Evolutionary conservation across 2,329 filamentous ascomycete species (phyloP), one percentile per base, ranked within the genome.

Genomic region (Lasiodiplodia citricola): DNA sequence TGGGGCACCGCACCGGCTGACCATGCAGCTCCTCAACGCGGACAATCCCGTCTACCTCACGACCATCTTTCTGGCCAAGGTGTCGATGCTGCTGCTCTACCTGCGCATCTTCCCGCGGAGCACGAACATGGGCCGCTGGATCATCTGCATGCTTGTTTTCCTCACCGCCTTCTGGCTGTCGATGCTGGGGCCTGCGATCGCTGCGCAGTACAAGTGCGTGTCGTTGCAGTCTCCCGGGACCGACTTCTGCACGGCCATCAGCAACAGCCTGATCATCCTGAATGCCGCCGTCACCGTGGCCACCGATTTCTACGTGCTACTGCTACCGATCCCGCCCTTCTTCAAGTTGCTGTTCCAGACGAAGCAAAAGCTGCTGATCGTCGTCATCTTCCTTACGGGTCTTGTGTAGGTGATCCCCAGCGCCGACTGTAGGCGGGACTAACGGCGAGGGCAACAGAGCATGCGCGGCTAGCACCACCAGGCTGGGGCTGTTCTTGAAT

Each of bases 221-320:
- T 52, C 25, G 21, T 21, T 50, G 3, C 4, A 16, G 31, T 11
- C 64, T 11, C 64, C 23, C 14, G 21, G 23, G 28, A 60, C 54
- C 7, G 11, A 55, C 31, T 62, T 60, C 21, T 63, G 47, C 55
- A 38, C 18, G 18, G 41, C 44, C 23, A 66, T 35, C 23, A 52
- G 56, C 57, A 68, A 21, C 6, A 51, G n/a, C 41, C 50, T 67
- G 23, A 56, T 56, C 66, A 67, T 67, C 35, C 16, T 68, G n/a
- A 55, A 70, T 10, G 38, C 68, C 2, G 54, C 55, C 13, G 66
- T 67, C 55, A 69, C 58, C 10, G 51, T 62, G n/a, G 35, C 69
- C 3, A 64, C 62, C 3, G 68, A 71, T 55, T 71, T 70, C 41
- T 67, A 56, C 66, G 62, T 70, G 31, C 55, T 71, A 6, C 38